Percentiles rank a stretch among this genome's conserved stretches.
Conservation (phyloP, 1,139 yeast genomes). For the Magnusiomyces fungicola region DNA sequence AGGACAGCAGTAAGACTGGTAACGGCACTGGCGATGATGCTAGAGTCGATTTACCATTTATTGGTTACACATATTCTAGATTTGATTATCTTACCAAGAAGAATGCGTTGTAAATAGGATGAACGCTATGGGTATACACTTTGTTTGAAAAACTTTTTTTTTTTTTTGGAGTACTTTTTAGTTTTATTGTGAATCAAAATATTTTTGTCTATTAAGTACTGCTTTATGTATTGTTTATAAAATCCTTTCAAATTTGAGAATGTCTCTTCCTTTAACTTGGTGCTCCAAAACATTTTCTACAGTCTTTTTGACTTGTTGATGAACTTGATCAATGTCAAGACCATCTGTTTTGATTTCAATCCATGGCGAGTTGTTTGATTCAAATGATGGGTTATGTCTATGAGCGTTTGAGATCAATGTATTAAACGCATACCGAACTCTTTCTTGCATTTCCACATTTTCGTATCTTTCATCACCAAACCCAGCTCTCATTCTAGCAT, state of each 20-base stretch:
- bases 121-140: background rate
- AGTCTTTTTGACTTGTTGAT: background rate
- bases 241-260: background rate
- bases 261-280: background rate
- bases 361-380: too few relatives aligned
- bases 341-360: conserved; percentile 3
- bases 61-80: conserved; percentile 92
- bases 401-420: background rate
- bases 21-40: conserved; percentile 53
- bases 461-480: conserved; percentile 95
- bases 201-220: background rate
- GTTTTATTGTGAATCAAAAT: background rate
- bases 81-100: conserved; percentile 87
- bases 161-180: background rate
- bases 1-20: conserved; percentile 20
- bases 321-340: background rate
- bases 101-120: conserved; percentile 52
- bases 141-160: background rate
- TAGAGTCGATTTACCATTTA: conserved; percentile 83
- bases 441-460: conserved; percentile 56
- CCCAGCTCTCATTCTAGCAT: conserved; percentile 56
- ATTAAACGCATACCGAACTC: conserved; percentile 37
- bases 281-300: background rate
- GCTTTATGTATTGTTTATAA: background rate
- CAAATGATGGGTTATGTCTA: background rate